Percentiles rank a stretch among this genome's conserved stretches.
Conservation (phyloP, 75 land plant species). For the Picea sitchensis region DNA sequence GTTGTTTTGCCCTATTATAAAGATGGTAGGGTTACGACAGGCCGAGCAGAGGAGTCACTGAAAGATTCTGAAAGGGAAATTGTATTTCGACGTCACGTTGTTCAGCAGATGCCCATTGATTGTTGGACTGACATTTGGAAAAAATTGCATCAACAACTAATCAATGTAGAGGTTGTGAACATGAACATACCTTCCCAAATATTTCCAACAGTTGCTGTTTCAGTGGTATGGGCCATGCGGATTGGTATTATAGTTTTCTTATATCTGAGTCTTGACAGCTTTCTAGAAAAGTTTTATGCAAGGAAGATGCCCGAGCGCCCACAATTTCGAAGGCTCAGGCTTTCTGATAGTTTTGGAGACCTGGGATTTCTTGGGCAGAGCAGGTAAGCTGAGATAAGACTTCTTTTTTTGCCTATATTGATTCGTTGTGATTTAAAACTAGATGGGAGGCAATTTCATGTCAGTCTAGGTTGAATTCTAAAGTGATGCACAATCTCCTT, state of each 20-base stretch:
- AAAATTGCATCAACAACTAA: conserved; percentile 78
- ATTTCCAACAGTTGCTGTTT: conserved; percentile 58
- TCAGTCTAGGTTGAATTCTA: not conserved
- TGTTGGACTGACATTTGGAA: conserved; percentile 92
- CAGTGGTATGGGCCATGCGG: conserved; percentile 92
- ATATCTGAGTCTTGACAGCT: conserved; percentile 57
- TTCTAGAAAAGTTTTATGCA: conserved; percentile 61
- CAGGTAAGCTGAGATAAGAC: conserved; percentile 43
- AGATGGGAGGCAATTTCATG: not conserved
- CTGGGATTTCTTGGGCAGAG: conserved; percentile 88
- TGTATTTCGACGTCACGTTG: conserved; percentile 75
- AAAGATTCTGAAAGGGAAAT: conserved; percentile 42
- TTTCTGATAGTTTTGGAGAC: conserved; percentile 14
- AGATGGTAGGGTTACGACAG: conserved; percentile 38
- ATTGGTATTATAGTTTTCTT: conserved; percentile 52
- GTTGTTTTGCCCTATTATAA: conserved; percentile 87
- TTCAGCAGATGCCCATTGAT: conserved; percentile 91
- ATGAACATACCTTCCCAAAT: conserved; percentile 59
- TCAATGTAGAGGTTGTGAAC: conserved; percentile 73
- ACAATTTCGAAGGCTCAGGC: conserved; percentile 15
- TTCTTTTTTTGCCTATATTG: too few relatives aligned
- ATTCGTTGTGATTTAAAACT: not conserved
- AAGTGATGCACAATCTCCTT: not conserved
- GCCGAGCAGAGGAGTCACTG: conserved; percentile 6
- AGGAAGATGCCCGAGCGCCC: conserved; percentile 62